Conservation (phyloP, 768 basidiomycete genomes). For the Lanmaoa pseudosensibilis region DNA sequence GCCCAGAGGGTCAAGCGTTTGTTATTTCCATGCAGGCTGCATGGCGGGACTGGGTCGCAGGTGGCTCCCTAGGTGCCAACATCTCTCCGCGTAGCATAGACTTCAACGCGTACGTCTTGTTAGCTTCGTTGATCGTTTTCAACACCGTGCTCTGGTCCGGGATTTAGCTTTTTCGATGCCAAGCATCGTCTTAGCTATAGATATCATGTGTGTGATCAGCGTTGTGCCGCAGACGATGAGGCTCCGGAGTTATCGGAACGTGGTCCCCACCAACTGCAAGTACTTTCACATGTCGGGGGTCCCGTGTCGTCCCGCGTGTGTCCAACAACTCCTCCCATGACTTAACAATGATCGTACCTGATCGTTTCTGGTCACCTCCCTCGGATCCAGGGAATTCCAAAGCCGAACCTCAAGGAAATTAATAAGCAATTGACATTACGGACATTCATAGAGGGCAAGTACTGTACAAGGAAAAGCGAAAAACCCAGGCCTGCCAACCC, state of each 20-base stretch:
- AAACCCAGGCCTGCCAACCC: no score
- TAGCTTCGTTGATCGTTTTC: neutral
- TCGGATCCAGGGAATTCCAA: neutral
- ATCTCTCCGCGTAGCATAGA: slow-evolving; percentile 4
- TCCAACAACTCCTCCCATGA: neutral
- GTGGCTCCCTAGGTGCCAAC: slow-evolving; percentile 54
- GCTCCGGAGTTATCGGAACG: neutral
- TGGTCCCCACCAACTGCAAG: neutral
- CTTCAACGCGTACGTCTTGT: neutral
- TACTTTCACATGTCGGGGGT: neutral
- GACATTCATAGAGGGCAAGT: no score
- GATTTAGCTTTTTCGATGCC: neutral
- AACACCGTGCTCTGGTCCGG: neutral
- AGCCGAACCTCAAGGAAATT: neutral
- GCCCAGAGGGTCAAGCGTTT: slow-evolving; percentile 81
- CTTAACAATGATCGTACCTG: neutral
- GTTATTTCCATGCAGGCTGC: slow-evolving; percentile 73
- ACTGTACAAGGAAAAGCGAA: no score
- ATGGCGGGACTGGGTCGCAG: slow-evolving; percentile 70
- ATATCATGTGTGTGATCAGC: neutral
- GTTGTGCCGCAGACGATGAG: neutral
- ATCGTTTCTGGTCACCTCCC: neutral
- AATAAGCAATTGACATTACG: no score
- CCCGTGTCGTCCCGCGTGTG: neutral
- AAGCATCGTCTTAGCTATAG: no score